Percentiles rank a stretch among this genome's conserved stretches.
These are phyloP conservation scores for Teratosphaeria zuluensis DNA, from an alignment of 2,329 filamentous ascomycete species.

Conservation along the genomic window DNA sequence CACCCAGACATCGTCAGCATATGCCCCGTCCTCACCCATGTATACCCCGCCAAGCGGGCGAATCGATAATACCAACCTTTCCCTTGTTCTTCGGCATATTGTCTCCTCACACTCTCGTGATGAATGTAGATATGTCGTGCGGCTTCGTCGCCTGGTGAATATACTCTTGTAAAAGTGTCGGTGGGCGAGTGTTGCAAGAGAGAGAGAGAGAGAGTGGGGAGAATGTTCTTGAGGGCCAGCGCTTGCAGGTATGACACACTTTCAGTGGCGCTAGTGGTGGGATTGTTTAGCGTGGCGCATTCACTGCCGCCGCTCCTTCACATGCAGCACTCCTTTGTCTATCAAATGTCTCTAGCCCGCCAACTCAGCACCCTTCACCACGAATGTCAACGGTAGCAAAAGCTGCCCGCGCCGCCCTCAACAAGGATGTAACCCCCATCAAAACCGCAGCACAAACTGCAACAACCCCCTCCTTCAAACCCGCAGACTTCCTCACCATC, in stretches of 20 bases:
- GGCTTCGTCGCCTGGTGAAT: conserved; percentile 17
- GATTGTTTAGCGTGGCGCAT: neutral
- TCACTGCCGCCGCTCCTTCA: neutral
- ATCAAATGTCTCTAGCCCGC: neutral
- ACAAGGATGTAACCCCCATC: neutral
- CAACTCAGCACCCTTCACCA: neutral
- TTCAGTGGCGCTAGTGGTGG: neutral
- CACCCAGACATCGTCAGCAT: conserved; percentile 3
- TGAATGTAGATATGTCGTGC: conserved; percentile 9
- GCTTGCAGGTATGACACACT: neutral
- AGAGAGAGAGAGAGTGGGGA: neutral
- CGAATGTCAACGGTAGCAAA: neutral
- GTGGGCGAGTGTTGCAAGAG: conserved; percentile 3
- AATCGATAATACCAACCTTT: conserved; percentile 58
- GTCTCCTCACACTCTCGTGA: conserved; percentile 18
- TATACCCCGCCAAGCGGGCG: neutral
- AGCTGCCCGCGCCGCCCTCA: no score
- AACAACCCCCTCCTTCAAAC: neutral
- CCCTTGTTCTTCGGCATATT: conserved; percentile 99
- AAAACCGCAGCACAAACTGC: neutral
- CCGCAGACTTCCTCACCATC: conserved; percentile 8
- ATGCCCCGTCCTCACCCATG: conserved; percentile 31
- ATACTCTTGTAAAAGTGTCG: neutral
- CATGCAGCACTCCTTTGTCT: neutral
- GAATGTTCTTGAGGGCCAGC: neutral